Base-by-base conservation (phyloP, 495 filamentous ascomycete species). In the Penicillium steckii region DNA sequence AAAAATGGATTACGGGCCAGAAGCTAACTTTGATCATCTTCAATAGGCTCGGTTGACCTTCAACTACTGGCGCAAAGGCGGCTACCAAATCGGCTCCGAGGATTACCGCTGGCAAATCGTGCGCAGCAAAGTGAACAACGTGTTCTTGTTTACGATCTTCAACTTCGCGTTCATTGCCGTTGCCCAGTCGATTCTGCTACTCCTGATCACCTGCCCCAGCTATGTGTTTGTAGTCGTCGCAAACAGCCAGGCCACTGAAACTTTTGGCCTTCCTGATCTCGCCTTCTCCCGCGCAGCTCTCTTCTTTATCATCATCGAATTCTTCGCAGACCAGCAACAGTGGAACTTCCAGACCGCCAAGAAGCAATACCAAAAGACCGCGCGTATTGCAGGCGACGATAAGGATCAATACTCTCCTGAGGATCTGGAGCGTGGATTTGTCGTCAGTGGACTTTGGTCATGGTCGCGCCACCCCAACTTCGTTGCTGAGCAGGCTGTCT, bases 31-130 rank as follows among this genome's bases (percentile, higher is more conserved):
- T 1, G 21, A 40, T 15, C 5, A 7, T 35, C 17, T 8, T 19
- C 18, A 30, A 52, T 61, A 89, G 85, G 51, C 75, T 44, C 87
- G 95, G 32, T 74, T 99, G 63, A 95, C 94, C 2, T 97, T 80
- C 80, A 99, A 99, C 71, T 99, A 96, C 69, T 96, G 88, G 88
- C 87, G 95, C 44, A 95, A 89, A 69, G 95, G 95, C 17, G 95
- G 95, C 15, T 99, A 97, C 66, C 70, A 74, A 21, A 77, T 90
- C 51, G 93, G 94, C 24, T 85, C 83, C 9, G 92, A 99, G 69
- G 95, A 99, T 70, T 99, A 99, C 67, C 82, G 95, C 66, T 97
- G 93, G 93, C 53, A 71, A 35, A 73, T 84, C 15, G 55, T 86
- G 29, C 75, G 73, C 47, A 61, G 75, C 17, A 67, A 77, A 35